Conservation (phyloP, 345 rosid genomes). For the Cardamine chenopodiifolia region DNA sequence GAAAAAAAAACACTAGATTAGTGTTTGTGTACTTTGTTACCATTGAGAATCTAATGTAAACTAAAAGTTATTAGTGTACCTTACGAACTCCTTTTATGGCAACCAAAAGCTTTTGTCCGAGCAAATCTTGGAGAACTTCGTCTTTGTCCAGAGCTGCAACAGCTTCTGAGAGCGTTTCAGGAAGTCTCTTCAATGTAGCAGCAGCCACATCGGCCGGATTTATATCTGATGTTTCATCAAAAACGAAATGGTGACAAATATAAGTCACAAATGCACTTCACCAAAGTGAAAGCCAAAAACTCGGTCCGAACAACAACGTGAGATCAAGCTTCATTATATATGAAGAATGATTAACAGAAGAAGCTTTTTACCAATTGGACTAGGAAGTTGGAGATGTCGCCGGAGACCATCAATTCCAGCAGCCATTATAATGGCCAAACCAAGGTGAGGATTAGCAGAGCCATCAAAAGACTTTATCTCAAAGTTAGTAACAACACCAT, state of each 20-base stretch:
- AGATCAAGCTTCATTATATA: neutral
- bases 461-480: constrained; percentile 93
- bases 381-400: constrained; percentile 67
- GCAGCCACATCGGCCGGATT: constrained; percentile 58
- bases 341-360: neutral
- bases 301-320: too few relatives aligned
- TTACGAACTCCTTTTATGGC: constrained; percentile 84
- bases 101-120: constrained; percentile 73
- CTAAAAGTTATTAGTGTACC: constrained; percentile 44
- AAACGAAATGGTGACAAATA: neutral
- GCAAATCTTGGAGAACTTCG: constrained; percentile 52
- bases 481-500: constrained; percentile 87
- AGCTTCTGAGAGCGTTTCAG: constrained; percentile 70
- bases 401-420: constrained; percentile 94
- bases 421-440: constrained; percentile 73
- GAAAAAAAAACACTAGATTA: neutral
- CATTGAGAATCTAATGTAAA: neutral
- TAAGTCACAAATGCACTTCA: neutral
- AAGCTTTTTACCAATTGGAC: constrained; percentile 72
- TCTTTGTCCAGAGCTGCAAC: constrained; percentile 70
- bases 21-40: neutral
- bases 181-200: constrained; percentile 62
- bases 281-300: neutral
- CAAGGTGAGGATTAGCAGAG: constrained; percentile 84
- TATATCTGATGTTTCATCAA: constrained; percentile 51